These are phyloP conservation scores for Fusarium subglutinans DNA, from an alignment of 2,329 filamentous ascomycete genomes.

Conservation along the genomic window DNA sequence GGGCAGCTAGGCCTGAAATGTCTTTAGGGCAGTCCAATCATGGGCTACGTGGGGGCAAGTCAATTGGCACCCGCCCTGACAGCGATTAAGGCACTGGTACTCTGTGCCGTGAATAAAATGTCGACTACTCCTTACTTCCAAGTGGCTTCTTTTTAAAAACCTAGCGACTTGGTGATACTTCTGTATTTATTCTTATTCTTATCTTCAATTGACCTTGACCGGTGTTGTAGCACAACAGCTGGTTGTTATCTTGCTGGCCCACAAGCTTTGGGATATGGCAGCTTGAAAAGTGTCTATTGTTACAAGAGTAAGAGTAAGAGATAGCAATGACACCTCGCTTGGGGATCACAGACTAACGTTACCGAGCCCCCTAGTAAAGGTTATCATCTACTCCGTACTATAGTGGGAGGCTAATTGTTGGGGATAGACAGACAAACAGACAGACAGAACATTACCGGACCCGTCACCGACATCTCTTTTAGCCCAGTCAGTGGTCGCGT, in stretches of 20 bases:
- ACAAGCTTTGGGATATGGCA: constrained; percentile 18
- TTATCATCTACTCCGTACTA: constrained; percentile 15
- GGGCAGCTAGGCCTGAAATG: constrained; percentile 29
- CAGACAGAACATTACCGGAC: constrained; percentile 16
- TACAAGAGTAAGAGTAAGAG: background rate
- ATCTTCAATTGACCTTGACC: background rate
- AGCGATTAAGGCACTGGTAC: constrained; percentile 14
- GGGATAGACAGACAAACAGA: constrained; percentile 3
- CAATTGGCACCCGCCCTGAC: constrained; percentile 34
- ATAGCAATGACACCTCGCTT: background rate
- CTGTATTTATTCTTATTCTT: background rate
- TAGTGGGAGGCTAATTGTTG: constrained; percentile 27
- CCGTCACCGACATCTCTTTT: constrained; percentile 37
- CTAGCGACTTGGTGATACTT: background rate
- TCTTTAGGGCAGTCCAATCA: constrained; percentile 39
- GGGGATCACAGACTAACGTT: background rate
- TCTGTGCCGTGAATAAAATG: constrained; percentile 13
- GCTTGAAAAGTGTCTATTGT: constrained; percentile 12
- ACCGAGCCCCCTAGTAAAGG: constrained; percentile 6
- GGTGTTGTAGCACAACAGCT: background rate
- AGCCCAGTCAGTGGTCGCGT: constrained; percentile 37
- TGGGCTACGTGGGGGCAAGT: constrained; percentile 27
- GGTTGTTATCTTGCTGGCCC: background rate
- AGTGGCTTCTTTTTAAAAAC: background rate
- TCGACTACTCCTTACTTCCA: background rate